These are phyloP conservation scores for Hagleromyces aurorensis DNA, from an alignment of 805 yeast species.

Conservation along the genomic window DNA sequence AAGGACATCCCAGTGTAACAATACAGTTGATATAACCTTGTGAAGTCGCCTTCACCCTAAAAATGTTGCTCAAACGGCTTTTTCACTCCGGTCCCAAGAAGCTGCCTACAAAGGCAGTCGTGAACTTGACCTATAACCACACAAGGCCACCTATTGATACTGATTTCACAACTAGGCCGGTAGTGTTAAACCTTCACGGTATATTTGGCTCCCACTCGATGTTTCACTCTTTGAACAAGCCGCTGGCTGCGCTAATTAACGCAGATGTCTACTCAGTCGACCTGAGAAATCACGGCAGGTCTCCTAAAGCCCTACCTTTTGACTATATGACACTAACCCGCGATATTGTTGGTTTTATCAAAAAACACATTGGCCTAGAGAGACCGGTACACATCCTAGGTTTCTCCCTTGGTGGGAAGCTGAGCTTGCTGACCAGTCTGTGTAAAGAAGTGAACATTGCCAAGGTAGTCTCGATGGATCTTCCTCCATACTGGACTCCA, in stretches of 20 bases:
- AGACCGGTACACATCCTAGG: slow-evolving; percentile 37
- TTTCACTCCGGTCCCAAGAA: slow-evolving; percentile 3
- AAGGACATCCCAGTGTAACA: too few relatives aligned
- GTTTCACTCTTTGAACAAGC: slow-evolving; percentile 35
- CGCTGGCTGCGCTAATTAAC: slow-evolving; percentile 27
- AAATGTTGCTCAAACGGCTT: slow-evolving; percentile 5
- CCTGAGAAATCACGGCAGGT: slow-evolving; percentile 48
- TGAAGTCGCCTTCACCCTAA: too few relatives aligned
- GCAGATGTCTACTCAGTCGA: slow-evolving; percentile 39
- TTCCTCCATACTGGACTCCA: slow-evolving; percentile 26
- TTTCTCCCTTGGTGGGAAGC: slow-evolving; percentile 57
- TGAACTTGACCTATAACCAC: slow-evolving; percentile 17
- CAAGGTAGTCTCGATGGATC: slow-evolving; percentile 37
- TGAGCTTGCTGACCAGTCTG: slow-evolving; percentile 41
- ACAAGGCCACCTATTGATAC: slow-evolving; percentile 7
- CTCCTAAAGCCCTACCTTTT: slow-evolving; percentile 38
- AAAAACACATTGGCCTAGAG: slow-evolving; percentile 17
- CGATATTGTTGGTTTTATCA: slow-evolving; percentile 36
- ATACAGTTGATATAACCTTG: too few relatives aligned
- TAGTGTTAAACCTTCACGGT: slow-evolving; percentile 44
- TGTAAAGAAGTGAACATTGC: slow-evolving; percentile 23
- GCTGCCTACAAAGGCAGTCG: slow-evolving; percentile 16
- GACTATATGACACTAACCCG: slow-evolving; percentile 37
- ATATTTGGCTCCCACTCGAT: slow-evolving; percentile 43
- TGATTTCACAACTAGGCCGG: slow-evolving; percentile 21